Evolutionary conservation across 768 basidiomycete species (phyloP), one percentile per base, ranked within the genome.

Genomic region (Suillus tomentosus): DNA sequence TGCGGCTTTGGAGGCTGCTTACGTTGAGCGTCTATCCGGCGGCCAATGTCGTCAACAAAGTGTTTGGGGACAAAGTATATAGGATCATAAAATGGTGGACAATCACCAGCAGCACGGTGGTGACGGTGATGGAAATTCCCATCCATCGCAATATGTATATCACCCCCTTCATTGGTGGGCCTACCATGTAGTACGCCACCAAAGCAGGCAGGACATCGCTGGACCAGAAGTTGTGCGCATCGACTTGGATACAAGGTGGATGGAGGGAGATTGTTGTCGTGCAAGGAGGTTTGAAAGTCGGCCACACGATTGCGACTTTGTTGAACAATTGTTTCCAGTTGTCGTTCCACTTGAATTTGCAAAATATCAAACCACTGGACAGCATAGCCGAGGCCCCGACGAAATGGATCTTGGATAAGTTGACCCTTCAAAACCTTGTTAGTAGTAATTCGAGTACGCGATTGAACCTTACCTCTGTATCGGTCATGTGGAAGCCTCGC

Each of bases 61-160:
- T 39, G 61, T 36, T 80, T 79, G 1, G 74, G 64, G 27, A 82
- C 22, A 37, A 82, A 71, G 43, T 76, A 76, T 0, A 61, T 56
- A 0, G 77, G 76, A 1, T 77, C 66, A 34, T 79, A 75, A 27
- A 77, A 78, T 4, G 58, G n/a, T 0, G 76, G 74, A 34, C 75
- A 70, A 43, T 80, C 73, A 3, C 77, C 78, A 0, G 72, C 75
- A 6, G 64, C 48, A 1, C 60, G 19, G 3, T 70, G 60, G 58
- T 83, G 80, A 0, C 73, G 65, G 62, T 82, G 78, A 59, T 78
- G 75, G 64, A 81, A 81, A 45, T 79, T 80, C 0, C 78, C 77
- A 68, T 81, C 79, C 0, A 71, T 69, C 0, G 72, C 72, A 2
- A 81, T 66, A 45, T 80, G 78, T 7, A 81, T 68, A 60, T 81